A percentile compares a stretch with the other conserved stretches of the same genome.
phyloP scores from a whole-genome alignment of 345 rosid genomes.

The Punica granatum region DNA sequence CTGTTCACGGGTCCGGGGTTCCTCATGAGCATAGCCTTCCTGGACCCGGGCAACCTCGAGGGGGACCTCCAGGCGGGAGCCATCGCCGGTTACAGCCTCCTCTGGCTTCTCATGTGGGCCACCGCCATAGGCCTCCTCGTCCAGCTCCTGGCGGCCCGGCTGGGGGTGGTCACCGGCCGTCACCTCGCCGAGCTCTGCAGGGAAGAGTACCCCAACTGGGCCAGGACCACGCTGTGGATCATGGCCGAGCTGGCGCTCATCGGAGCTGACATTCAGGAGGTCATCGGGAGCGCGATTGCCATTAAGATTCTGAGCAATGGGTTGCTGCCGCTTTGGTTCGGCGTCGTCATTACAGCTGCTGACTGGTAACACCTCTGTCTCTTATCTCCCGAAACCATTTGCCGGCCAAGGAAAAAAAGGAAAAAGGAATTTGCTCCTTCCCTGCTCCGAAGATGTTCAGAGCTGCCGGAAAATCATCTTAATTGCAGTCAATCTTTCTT shows the following conservation, averaged over 20 bases:
- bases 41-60: slow-evolving; percentile 93
- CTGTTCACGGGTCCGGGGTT: slow-evolving; percentile 94
- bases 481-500: not conserved
- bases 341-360: slow-evolving; percentile 78
- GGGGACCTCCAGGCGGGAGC: slow-evolving; percentile 97
- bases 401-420: too few relatives aligned
- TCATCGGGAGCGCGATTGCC: slow-evolving; percentile 94
- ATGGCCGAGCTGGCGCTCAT: slow-evolving; percentile 92
- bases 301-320: slow-evolving; percentile 76
- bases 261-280: slow-evolving; percentile 94
- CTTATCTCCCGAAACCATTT: not conserved
- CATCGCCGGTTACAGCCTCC: slow-evolving; percentile 82
- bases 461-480: not conserved
- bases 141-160: slow-evolving; percentile 80
- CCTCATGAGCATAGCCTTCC: slow-evolving; percentile 85
- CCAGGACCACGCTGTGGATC: slow-evolving; percentile 62
- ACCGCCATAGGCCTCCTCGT: slow-evolving; percentile 91
- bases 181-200: slow-evolving; percentile 94
- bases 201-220: slow-evolving; percentile 89
- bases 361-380: slow-evolving; percentile 66
- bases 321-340: slow-evolving; percentile 76
- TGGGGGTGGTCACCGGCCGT: slow-evolving; percentile 85
- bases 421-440: too few relatives aligned
- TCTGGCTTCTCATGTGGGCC: slow-evolving; percentile 91
- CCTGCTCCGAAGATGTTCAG: not conserved